Base-by-base conservation (phyloP, 345 rosid species). In the Kandelia obovata region DNA sequence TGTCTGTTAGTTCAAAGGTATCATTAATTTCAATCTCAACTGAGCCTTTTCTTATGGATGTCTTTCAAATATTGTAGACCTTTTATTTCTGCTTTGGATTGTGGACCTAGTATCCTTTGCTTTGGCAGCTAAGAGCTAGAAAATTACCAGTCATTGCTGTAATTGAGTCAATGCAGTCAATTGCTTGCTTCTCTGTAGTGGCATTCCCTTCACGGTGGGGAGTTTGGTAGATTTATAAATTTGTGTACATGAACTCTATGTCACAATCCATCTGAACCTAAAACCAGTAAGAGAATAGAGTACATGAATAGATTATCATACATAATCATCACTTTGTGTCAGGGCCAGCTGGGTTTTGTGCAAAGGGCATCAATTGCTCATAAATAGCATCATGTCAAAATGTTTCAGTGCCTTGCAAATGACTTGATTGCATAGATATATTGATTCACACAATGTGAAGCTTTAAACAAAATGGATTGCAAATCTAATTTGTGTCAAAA, bases 1-100 rank as follows among this genome's bases (percentile, higher is more conserved):
- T 94, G 78, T 94, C 96, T 56, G 66, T 94, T 60, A 71, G 88
- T 71, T 85, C 98, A 56, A 89, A 91, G 98, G 98, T 94, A 79
- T 26, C 47, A 32, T 2, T 32, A 58, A 30, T 32, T 27, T 64
- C 31, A 30, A 34, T 61, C 55, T 61, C 21, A 21, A 43, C 23
- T 61, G 19, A 39, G 6, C 30, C 52, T 53, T 32, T 37, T 53
- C 52, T 7, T 23, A 10, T 4, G 16, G 23, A 58, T 17, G 37
- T 34, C 49, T 11, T 71, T 26, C 16, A 9, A 15, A 53, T 53
- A 6, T 19, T 55, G 37, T 35, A 10, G 27, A 20, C 52, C 19
- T 34, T 6, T 26, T 17, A n/a, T 5, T 34, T 53, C 43, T 26
- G 19, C 28, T 62, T 62, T 43, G 15, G 17, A 43, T 43, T 15